A percentile compares a stretch with the other conserved stretches of the same genome.
These are phyloP conservation scores for Kalmanozyma brasiliensis DNA, from an alignment of 1,284 basidiomycete species.

Conservation along the genomic window DNA sequence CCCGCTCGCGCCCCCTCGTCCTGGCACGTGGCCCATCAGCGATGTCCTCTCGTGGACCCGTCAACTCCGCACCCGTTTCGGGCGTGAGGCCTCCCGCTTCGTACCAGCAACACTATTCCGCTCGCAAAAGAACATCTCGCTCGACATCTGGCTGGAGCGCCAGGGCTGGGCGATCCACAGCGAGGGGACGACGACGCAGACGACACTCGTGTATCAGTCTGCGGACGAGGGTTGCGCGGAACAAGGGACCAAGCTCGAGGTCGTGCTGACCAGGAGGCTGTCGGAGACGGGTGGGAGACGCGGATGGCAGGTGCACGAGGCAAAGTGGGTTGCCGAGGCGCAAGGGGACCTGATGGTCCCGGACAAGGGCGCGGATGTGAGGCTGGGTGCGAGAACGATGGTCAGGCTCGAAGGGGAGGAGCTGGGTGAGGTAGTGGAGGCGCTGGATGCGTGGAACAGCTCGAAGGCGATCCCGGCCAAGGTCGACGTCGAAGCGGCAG, in stretches of 20 bases:
- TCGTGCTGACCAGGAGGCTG: slow-evolving; percentile 9
- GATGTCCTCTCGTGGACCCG: slow-evolving; percentile 22
- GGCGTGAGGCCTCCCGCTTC: slow-evolving; percentile 37
- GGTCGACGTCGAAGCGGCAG: neutral
- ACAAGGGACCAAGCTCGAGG: slow-evolving; percentile 18
- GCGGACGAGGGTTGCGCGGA: slow-evolving; percentile 5
- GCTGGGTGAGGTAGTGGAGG: slow-evolving; percentile 10
- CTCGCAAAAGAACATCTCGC: slow-evolving; percentile 33
- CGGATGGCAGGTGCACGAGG: slow-evolving; percentile 7
- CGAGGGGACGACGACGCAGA: slow-evolving; percentile 5
- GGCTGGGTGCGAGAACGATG: slow-evolving; percentile 13
- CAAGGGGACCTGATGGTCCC: slow-evolving; percentile 33
- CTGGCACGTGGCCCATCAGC: slow-evolving; percentile 38
- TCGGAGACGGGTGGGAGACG: slow-evolving; percentile 8
- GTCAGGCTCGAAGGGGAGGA: neutral
- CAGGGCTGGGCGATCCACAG: slow-evolving; percentile 13
- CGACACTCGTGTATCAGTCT: slow-evolving; percentile 24
- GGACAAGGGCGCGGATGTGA: slow-evolving; percentile 28
- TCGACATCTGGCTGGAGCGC: slow-evolving; percentile 36
- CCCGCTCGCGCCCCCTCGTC: slow-evolving; percentile 30
- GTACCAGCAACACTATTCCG: slow-evolving; percentile 38
- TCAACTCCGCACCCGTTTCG: slow-evolving; percentile 26
- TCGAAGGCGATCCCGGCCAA: neutral
- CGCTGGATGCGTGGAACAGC: slow-evolving; percentile 9
- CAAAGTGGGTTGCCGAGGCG: slow-evolving; percentile 20